A percentile compares a stretch with the other conserved stretches of the same genome.
Evolutionary conservation across 2,329 filamentous ascomycete species (phyloP).

Genomic region (Ophiostoma perfectum): DNA sequence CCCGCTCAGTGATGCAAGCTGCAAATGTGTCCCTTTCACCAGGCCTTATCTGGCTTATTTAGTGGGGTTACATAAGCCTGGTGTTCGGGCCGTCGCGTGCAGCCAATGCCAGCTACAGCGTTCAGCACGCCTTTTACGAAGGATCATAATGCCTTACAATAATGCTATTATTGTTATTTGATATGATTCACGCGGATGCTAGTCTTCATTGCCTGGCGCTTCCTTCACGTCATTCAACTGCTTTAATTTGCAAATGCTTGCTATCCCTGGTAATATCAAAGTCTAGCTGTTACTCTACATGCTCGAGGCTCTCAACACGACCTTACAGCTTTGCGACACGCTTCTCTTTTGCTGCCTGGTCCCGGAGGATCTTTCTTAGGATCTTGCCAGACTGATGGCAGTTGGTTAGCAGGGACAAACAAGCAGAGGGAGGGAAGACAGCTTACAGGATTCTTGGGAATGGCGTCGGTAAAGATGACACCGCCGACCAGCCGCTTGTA

Average conservation of each 20-base stretch:
- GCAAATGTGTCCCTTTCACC: no score
- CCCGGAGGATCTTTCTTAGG: conserved; percentile 53
- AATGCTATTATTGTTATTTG: background rate
- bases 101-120: background rate
- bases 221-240: no score
- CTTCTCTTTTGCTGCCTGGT: conserved; percentile 49
- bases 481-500: conserved; percentile 67
- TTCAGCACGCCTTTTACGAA: background rate
- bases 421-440: background rate
- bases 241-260: no score
- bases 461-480: conserved; percentile 59
- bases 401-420: background rate
- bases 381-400: conserved; percentile 58
- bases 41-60: background rate
- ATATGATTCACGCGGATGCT: background rate
- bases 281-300: no score
- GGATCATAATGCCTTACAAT: background rate
- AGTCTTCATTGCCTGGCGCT: no score
- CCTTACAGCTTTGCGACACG: conserved; percentile 32
- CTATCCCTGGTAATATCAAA: no score
- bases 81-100: background rate
- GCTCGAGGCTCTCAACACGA: background rate
- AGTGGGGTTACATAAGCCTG: conserved; percentile 1
- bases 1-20: no score
- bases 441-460: conserved; percentile 64